Base-by-base conservation (phyloP, 75 land plant species). In the Sequoia sempervirens region DNA sequence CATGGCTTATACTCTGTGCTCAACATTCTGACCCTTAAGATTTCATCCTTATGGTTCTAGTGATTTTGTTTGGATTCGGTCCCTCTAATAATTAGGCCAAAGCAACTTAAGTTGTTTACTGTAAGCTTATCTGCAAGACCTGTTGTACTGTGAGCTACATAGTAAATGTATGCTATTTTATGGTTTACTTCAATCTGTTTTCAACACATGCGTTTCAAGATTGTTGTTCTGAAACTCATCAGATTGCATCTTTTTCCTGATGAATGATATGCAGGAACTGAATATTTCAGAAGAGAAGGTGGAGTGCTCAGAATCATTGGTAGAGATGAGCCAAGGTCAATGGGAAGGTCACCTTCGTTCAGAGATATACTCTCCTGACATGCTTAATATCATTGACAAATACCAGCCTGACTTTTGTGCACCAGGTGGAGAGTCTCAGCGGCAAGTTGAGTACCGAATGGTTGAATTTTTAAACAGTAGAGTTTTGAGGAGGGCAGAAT, bases 391-490 rank as follows among this genome's bases (percentile, higher is more conserved):
- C 12, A 89, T 94, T 30, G 92, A 88, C 1, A 87, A 88, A 83
- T 82, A 86, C 26, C 95, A 92, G 78, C 95, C 95, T 53, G 97
- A 95, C 87, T 95, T 95, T 84, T 86, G 86, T 76, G 90, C 97
- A 32, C 97, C 97, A 6, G 86, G 90, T 32, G 97, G 95, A 36
- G 97, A 93, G 84, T 95, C 97, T 52, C 93, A 92, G 30, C 89
- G 97, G 78, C 95, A 95, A 83, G 95, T 92, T 37, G 94, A 92
- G 70, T 94, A 88, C 47, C 89, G 97, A 20, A 91, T 93, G 94
- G 80, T 92, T 52, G 91, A 94, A 50, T 93, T 95, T 82, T 82
- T 95, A 4, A 95, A 94, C 79, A 89, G 86, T 64, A 88, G 87
- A 26, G 91, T 94, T 46, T 61, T 92, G 8, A 87, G 82, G 30